A percentile compares a stretch with the other conserved stretches of the same genome.
These are phyloP conservation scores for Ascochyta pisi DNA, from an alignment of 2,329 filamentous ascomycete genomes.

Conservation along the genomic window DNA sequence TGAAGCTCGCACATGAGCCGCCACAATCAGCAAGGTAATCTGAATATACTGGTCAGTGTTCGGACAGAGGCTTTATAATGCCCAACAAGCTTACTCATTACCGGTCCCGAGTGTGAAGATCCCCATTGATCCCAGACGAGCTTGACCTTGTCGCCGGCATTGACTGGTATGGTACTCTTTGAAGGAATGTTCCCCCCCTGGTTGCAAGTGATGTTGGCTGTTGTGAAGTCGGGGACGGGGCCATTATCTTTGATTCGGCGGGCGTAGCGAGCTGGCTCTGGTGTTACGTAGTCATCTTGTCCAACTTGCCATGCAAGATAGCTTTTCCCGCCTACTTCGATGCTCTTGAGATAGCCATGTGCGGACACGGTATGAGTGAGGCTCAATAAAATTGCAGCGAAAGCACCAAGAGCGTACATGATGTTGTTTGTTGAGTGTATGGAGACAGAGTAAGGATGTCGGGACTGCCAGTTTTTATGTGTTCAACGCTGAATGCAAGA, in stretches of 20 bases:
- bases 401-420: background rate
- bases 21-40: conserved; percentile 48
- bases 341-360: conserved; percentile 24
- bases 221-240: conserved; percentile 27
- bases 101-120: conserved; percentile 44
- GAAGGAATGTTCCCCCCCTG: conserved; percentile 32
- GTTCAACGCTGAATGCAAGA: too few relatives aligned
- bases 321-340: conserved; percentile 21
- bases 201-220: conserved; percentile 29
- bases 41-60: background rate
- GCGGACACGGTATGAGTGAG: conserved; percentile 4
- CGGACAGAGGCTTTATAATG: background rate
- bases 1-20: conserved; percentile 41
- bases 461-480: too few relatives aligned
- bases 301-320: conserved; percentile 28
- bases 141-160: conserved; percentile 32
- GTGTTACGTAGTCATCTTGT: conserved; percentile 24
- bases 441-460: too few relatives aligned
- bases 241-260: conserved; percentile 26
- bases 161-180: conserved; percentile 28
- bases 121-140: conserved; percentile 45
- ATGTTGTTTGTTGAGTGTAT: too few relatives aligned
- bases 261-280: conserved; percentile 23
- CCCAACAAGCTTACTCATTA: conserved; percentile 28
- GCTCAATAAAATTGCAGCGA: background rate